Evolutionary conservation across 2,329 filamentous ascomycete genomes (phyloP).

Genomic region (Atkinsonella texensis): DNA sequence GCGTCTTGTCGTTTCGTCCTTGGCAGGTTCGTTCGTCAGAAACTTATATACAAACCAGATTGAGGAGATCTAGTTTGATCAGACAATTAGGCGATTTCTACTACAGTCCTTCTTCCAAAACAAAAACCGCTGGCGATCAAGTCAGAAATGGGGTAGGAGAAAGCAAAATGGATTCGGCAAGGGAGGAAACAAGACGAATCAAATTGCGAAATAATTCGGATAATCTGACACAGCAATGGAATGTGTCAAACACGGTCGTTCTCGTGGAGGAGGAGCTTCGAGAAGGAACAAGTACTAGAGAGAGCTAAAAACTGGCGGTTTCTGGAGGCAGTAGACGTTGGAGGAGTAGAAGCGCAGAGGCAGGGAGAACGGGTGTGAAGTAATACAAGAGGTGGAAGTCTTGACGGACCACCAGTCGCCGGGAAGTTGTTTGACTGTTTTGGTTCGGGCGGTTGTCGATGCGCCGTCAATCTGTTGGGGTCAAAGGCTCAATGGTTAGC

Average conservation of each 20-base stretch:
- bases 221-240: not conserved
- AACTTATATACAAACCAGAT: not conserved
- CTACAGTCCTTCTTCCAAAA: conserved; percentile 4
- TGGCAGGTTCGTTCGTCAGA: conserved; percentile 2
- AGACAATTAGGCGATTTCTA: not conserved
- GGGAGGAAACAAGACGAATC: conserved; percentile 6
- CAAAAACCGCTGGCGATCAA: conserved; percentile 3
- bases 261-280: conserved; percentile 7
- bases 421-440: conserved; percentile 1
- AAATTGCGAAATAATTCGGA: not conserved
- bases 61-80: not conserved
- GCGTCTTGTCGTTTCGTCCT: not conserved
- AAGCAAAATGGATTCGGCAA: conserved; percentile 2
- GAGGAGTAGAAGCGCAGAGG: not conserved
- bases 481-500: conserved; percentile 5
- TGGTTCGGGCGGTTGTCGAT: conserved; percentile 3
- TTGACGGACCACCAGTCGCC: not conserved
- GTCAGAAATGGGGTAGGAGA: not conserved
- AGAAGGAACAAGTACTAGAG: conserved; percentile 1
- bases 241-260: conserved; percentile 1
- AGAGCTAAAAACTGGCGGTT: not conserved
- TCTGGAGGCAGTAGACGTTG: not conserved
- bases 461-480: conserved; percentile 8
- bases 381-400: not conserved
- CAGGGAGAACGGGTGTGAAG: not conserved